These are phyloP conservation scores for Erythrobasidium hasegawianum DNA, from an alignment of 1,284 basidiomycete species.

Conservation along the genomic window DNA sequence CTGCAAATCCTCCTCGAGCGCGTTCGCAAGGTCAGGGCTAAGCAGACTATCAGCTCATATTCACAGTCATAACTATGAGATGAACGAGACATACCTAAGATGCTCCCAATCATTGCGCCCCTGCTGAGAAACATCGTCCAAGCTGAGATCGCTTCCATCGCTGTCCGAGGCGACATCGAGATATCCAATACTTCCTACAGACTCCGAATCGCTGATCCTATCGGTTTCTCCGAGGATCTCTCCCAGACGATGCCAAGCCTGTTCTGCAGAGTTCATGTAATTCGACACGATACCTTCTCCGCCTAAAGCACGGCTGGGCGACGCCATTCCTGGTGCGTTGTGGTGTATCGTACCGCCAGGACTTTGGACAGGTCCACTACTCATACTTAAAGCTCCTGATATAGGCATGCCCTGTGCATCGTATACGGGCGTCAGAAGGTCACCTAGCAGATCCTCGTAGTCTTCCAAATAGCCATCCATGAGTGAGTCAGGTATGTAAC, in stretches of 20 bases:
- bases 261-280: slow-evolving; percentile 34
- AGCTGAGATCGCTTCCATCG: slow-evolving; percentile 20
- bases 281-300: slow-evolving; percentile 35
- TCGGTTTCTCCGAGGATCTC: slow-evolving; percentile 42
- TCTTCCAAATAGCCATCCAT: slow-evolving; percentile 56
- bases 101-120: slow-evolving; percentile 31
- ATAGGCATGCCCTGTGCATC: slow-evolving; percentile 37
- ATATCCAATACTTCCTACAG: slow-evolving; percentile 36
- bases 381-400: neutral
- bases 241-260: slow-evolving; percentile 43
- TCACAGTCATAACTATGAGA: neutral
- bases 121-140: slow-evolving; percentile 12
- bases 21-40: slow-evolving; percentile 35
- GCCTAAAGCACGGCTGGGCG: slow-evolving; percentile 11
- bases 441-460: slow-evolving; percentile 55
- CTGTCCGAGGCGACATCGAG: slow-evolving; percentile 37
- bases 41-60: neutral
- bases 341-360: slow-evolving; percentile 2
- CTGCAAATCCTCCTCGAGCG: slow-evolving; percentile 35
- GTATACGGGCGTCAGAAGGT: slow-evolving; percentile 50
- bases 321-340: neutral
- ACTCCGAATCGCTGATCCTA: slow-evolving; percentile 44
- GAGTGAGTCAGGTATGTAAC: slow-evolving; percentile 54
- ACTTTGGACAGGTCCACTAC: neutral
- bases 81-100: slow-evolving; percentile 14